phyloP scores from a whole-genome alignment of 2,329 filamentous ascomycete genomes.

The Nothopassalora personata region DNA sequence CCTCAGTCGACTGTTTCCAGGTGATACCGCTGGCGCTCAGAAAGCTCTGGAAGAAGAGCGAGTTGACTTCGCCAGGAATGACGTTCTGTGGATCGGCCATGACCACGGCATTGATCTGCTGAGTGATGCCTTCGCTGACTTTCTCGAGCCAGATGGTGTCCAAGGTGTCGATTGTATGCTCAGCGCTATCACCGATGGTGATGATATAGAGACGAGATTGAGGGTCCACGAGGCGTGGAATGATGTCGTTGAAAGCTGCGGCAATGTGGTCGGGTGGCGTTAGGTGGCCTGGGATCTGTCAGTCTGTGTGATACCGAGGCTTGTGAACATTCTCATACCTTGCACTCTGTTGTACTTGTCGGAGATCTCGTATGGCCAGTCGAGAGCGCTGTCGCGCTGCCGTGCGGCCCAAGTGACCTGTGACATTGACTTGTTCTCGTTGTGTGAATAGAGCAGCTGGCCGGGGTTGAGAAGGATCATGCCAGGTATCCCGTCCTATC shows the following conservation, averaged over 20 bases:
- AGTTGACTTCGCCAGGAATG: conserved; percentile 8
- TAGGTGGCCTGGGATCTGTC: conserved; percentile 45
- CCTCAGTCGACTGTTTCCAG: conserved; percentile 16
- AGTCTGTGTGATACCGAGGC: not conserved
- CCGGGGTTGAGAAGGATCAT: conserved; percentile 74
- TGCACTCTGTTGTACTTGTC: conserved; percentile 56
- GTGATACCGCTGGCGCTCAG: conserved; percentile 12
- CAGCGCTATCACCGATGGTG: conserved; percentile 62
- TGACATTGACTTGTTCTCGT: conserved; percentile 56
- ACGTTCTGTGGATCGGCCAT: conserved; percentile 20
- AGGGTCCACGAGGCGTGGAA: conserved; percentile 44
- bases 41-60: conserved; percentile 6
- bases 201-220: conserved; percentile 61
- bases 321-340: conserved; percentile 1
- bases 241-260: conserved; percentile 60
- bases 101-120: conserved; percentile 16
- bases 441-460: conserved; percentile 70
- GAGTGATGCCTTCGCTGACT: not conserved
- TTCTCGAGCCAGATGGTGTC: conserved; percentile 10
- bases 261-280: conserved; percentile 56
- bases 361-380: conserved; percentile 51
- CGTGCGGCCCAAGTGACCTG: conserved; percentile 52
- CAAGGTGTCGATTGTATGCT: conserved; percentile 29
- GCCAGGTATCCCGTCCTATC: conserved; percentile 43
- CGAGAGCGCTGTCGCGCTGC: conserved; percentile 57